phyloP scores from a whole-genome alignment of 2,329 filamentous ascomycete species.

The Dothideomycetes sp. region DNA sequence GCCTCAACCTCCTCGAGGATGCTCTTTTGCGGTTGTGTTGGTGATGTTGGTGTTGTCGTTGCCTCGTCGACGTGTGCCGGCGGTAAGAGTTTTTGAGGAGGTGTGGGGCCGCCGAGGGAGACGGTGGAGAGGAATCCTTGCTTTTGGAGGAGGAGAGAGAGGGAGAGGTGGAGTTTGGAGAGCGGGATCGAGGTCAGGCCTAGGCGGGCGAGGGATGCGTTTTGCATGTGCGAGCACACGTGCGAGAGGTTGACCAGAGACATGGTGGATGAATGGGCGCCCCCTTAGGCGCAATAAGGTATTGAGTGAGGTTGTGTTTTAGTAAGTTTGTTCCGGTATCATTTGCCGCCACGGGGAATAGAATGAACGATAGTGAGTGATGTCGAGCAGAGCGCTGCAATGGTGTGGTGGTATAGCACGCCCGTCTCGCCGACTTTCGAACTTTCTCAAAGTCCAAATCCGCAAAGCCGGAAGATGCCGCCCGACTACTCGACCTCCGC shows the following conservation, averaged over 20 bases:
- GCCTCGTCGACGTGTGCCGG: conserved; percentile 15
- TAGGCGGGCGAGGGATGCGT: conserved; percentile 74
- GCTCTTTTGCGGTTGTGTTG: too few relatives aligned
- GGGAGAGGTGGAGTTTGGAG: conserved; percentile 67
- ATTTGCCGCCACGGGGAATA: too few relatives aligned
- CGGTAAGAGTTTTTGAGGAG: conserved; percentile 27
- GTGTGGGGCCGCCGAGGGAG: conserved; percentile 58
- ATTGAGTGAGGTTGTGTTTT: too few relatives aligned
- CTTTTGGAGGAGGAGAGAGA: conserved; percentile 70
- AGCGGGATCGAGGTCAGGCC: conserved; percentile 75
- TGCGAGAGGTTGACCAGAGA: conserved; percentile 66
- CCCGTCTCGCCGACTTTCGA: too few relatives aligned
- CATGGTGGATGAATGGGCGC: conserved; percentile 38
- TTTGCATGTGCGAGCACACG: conserved; percentile 85
- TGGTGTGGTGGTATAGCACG: too few relatives aligned
- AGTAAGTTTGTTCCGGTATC: too few relatives aligned
- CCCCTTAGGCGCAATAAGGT: conserved; percentile 9
- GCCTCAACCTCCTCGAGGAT: conserved; percentile 17
- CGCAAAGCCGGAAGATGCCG: too few relatives aligned
- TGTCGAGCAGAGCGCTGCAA: too few relatives aligned
- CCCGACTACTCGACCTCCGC: too few relatives aligned
- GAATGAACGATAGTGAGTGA: too few relatives aligned
- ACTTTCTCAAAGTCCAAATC: too few relatives aligned
- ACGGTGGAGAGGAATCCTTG: conserved; percentile 74
- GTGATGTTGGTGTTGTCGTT: neutral